Evolutionary conservation across 2,329 filamentous ascomycete genomes (phyloP).

Genomic region (Xylaria sp.): DNA sequence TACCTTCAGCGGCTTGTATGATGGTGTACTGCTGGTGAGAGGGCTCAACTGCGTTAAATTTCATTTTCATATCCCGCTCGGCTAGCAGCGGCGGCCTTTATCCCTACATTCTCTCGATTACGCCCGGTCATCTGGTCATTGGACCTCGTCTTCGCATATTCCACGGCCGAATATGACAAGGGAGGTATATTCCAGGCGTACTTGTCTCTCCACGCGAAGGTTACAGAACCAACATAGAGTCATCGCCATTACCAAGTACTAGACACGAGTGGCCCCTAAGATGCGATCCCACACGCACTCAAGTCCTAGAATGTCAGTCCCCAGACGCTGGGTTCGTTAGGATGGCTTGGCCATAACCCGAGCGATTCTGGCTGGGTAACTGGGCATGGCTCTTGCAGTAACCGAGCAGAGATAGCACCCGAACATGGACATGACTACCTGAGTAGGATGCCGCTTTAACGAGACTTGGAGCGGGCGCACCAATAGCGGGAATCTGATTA

Average conservation of each 20-base stretch:
- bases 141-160: background rate
- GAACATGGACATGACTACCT: background rate
- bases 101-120: background rate
- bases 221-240: background rate
- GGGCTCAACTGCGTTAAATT: background rate
- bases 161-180: background rate
- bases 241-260: no score
- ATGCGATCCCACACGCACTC: background rate
- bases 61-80: background rate
- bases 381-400: background rate
- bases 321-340: background rate
- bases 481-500: slow-evolving; percentile 13
- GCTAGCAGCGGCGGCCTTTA: background rate
- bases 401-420: background rate
- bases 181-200: background rate
- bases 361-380: background rate
- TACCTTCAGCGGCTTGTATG: background rate
- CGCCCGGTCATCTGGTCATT: background rate
- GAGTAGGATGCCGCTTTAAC: background rate
- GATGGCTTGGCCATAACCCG: background rate
- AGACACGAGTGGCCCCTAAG: no score
- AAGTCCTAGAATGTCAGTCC: background rate
- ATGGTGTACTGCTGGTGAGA: background rate
- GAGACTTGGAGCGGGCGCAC: slow-evolving; percentile 1
- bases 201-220: background rate